Conservation (phyloP, 2,329 filamentous ascomycete species). For the Alternaria alternata region DNA sequence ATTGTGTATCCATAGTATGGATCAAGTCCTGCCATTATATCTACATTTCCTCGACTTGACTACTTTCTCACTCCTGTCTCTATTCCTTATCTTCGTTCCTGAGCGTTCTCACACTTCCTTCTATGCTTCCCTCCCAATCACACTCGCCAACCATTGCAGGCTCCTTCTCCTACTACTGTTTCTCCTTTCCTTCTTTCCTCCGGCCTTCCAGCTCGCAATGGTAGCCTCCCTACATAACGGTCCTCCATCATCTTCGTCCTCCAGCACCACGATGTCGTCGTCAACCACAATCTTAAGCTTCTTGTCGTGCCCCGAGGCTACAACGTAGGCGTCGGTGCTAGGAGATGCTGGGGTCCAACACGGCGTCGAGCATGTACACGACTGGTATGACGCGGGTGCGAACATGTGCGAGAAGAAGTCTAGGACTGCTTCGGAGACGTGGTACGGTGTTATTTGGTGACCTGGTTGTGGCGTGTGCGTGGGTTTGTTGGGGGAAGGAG, state of each 20-base stretch:
- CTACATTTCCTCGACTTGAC: too few species aligned
- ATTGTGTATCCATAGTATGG: too few species aligned
- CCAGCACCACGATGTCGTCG: constrained; percentile 20
- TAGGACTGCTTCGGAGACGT: constrained; percentile 20
- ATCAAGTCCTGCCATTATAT: too few species aligned
- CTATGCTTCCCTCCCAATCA: constrained; percentile 3
- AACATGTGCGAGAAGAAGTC: constrained; percentile 26
- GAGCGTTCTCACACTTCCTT: too few species aligned
- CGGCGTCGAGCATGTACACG: constrained; percentile 20
- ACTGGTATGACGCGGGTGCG: constrained; percentile 20
- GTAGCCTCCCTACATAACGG: constrained; percentile 33
- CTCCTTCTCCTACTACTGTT: constrained; percentile 17
- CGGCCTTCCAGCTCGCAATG: constrained; percentile 30
- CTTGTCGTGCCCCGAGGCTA: not conserved
- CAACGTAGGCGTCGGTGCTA: not conserved
- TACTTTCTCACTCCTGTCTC: too few species aligned
- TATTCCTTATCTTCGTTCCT: too few species aligned
- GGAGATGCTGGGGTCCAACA: constrained; percentile 1
- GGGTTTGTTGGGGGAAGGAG: not conserved
- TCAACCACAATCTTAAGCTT: constrained; percentile 18
- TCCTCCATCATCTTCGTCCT: constrained; percentile 26
- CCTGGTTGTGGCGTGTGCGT: not conserved
- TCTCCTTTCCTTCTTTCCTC: constrained; percentile 10
- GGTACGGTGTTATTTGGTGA: constrained; percentile 15
- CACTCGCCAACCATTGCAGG: constrained; percentile 16